Base-by-base conservation (phyloP, 2,329 filamentous ascomycete species). In the Colletotrichum sp. region DNA sequence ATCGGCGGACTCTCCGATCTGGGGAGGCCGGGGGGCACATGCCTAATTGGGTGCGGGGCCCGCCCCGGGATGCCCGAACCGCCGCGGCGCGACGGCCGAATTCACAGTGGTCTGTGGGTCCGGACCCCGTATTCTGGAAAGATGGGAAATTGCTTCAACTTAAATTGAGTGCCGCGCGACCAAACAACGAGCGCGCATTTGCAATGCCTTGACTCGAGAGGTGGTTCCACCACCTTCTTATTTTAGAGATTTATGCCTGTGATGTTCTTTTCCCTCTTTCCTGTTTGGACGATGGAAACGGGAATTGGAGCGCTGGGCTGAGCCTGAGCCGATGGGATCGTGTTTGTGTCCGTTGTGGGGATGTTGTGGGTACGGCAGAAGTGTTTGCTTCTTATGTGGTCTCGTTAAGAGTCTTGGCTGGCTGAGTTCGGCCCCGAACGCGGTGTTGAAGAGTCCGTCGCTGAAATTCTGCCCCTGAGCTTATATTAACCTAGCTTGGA, bases 61-160 rank as follows among this genome's bases (percentile, higher is more conserved):
- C 66, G 36, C 10, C 21, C 71, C 71, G 71, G 66, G 26, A 32
- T 64, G 32, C 48, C 66, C 66, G 71, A 65, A 24, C 48, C 36
- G 66, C 24, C 58, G 30, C 64, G 28, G 61, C 70, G 64, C 36
- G 66, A 43, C 30, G 60, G 58, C 55, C 43, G 58, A 55, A 58
- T n/a, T 34, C 13, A 10, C 15, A 32, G 52, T n/a, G 34, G 55
- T 48, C 9, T 16, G 32, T 34, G 71, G 66, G 32, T 48, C 66
- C 66, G 15, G 12, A 69, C 71, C 71, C 68, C 72, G 61, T 72
- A 72, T 56, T 58, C 28, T 55, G 64, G 48, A 70, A 75, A 67
- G 67, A 18, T 32, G 64, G 48, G 72, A 75, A 67, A 75, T 75
- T 72, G 15, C 62, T 56, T 56, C 55, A 66, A 43, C 34, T 60